Percentiles rank a stretch among this genome's conserved stretches.
These are phyloP conservation scores for Rhododendron ferrugineum DNA, from an alignment of 148 eudicot species.

Conservation along the genomic window DNA sequence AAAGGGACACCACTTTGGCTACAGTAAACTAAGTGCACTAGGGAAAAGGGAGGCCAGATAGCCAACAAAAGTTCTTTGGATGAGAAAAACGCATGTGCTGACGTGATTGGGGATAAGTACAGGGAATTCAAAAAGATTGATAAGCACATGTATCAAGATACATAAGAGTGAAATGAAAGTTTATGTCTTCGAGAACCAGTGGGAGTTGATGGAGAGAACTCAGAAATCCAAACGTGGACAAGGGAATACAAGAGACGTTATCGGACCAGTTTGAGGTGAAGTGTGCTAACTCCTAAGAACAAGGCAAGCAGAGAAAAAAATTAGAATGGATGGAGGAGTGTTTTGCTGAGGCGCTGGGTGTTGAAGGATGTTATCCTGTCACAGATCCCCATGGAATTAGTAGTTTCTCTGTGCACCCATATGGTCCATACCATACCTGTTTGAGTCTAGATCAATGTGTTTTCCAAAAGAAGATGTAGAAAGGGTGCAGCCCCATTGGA, in stretches of 20 bases:
- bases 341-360: background rate
- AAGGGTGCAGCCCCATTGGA: background rate
- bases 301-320: background rate
- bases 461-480: background rate
- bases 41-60: background rate
- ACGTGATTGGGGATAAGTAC: background rate
- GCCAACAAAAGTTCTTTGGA: background rate
- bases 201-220: background rate
- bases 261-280: background rate
- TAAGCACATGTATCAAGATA: background rate
- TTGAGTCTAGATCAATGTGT: background rate
- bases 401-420: background rate
- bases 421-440: background rate
- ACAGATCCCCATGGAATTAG: background rate
- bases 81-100: background rate
- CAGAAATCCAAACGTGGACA: background rate
- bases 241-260: background rate
- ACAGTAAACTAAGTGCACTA: background rate
- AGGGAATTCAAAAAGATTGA: background rate
- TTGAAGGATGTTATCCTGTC: background rate
- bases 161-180: background rate
- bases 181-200: background rate
- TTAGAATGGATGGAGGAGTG: background rate
- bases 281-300: background rate
- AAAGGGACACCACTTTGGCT: background rate